Percentiles rank a stretch among this genome's conserved stretches.
Evolutionary conservation across 345 rosid genomes (phyloP).

Genomic region (Eutrema yunnanense): DNA sequence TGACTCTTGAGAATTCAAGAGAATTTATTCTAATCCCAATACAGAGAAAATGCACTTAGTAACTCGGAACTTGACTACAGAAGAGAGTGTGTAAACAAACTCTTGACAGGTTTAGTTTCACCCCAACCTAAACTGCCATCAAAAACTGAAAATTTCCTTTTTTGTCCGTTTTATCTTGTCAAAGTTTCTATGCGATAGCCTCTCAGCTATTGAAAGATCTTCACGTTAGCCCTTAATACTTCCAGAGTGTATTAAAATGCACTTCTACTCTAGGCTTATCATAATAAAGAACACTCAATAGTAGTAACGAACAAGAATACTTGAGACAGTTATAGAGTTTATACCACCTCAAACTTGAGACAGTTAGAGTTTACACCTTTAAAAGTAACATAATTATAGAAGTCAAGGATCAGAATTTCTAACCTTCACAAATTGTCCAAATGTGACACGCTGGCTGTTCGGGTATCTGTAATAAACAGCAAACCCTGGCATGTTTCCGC

Average conservation of each 20-base stretch:
- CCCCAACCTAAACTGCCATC: background rate
- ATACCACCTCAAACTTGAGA: background rate
- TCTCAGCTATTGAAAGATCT: slow-evolving; percentile 6
- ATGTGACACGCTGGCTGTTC: slow-evolving; percentile 94
- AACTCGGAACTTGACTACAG: background rate
- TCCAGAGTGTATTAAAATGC: background rate
- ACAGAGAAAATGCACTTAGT: background rate
- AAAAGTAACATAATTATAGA: background rate
- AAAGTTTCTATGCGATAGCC: background rate
- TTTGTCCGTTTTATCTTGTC: background rate
- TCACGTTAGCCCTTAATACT: background rate
- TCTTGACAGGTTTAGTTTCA: background rate
- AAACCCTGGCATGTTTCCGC: slow-evolving; percentile 99
- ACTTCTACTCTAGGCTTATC: background rate
- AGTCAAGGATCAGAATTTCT: slow-evolving; percentile 21
- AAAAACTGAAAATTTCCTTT: background rate
- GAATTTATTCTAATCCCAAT: background rate
- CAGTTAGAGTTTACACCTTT: background rate
- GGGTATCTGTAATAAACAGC: slow-evolving; percentile 98
- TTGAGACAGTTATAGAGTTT: background rate
- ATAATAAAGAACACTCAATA: background rate
- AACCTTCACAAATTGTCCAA: slow-evolving; percentile 98
- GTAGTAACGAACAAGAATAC: slow-evolving; percentile 5
- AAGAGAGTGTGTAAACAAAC: background rate
- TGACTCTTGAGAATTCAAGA: background rate